A percentile compares a stretch with the other conserved stretches of the same genome.
phyloP scores from a whole-genome alignment of 1,139 yeast genomes.

The Pichia sp. region DNA sequence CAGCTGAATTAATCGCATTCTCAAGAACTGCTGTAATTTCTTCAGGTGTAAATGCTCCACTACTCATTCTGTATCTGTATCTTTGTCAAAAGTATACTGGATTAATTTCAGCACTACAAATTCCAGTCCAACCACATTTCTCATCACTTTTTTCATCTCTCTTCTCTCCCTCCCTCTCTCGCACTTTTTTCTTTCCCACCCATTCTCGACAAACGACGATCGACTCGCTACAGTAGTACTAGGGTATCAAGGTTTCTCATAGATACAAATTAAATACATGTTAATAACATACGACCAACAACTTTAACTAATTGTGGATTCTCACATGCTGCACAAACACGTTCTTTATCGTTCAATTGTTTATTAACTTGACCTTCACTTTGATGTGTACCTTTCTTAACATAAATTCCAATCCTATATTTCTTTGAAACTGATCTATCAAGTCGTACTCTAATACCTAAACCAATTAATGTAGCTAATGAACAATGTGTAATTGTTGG shows the following conservation, averaged over 20 bases:
- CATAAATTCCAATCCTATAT: slow-evolving; percentile 68
- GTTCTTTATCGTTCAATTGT: slow-evolving; percentile 92
- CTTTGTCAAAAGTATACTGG: too few relatives aligned
- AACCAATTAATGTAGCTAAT: slow-evolving; percentile 88
- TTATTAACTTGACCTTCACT: slow-evolving; percentile 94
- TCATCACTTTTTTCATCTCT: neutral
- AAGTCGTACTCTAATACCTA: slow-evolving; percentile 86
- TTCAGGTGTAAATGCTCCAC: slow-evolving; percentile 2
- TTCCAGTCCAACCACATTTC: neutral
- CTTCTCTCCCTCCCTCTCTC: neutral
- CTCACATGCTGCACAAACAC: slow-evolving; percentile 98
- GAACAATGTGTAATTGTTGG: slow-evolving; percentile 98
- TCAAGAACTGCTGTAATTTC: slow-evolving; percentile 13
- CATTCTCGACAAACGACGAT: too few relatives aligned
- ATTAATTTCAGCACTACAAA: too few relatives aligned
- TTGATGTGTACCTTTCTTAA: slow-evolving; percentile 92
- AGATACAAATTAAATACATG: neutral
- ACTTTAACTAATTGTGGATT: slow-evolving; percentile 86
- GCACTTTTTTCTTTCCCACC: neutral
- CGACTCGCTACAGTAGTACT: too few relatives aligned
- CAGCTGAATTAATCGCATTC: slow-evolving; percentile 6
- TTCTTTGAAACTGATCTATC: slow-evolving; percentile 85
- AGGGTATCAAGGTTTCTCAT: neutral
- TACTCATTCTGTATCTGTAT: too few relatives aligned
- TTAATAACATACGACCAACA: slow-evolving; percentile 73